phyloP scores from a whole-genome alignment of 2,329 filamentous ascomycete genomes.

The Dactylonectria estremocensis region DNA sequence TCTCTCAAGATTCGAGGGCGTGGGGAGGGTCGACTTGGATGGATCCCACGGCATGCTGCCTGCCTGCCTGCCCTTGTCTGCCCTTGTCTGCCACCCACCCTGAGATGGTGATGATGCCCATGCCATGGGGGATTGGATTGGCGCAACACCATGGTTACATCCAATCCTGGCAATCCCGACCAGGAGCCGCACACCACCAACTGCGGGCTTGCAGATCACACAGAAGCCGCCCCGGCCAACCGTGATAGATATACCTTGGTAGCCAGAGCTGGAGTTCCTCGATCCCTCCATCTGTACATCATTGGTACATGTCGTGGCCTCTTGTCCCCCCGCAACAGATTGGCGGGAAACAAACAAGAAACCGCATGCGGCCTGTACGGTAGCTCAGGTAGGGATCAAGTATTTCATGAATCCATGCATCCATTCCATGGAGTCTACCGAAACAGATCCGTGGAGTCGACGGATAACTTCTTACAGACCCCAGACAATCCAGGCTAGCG shows the following conservation, averaged over 20 bases:
- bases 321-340: slow-evolving; percentile 14
- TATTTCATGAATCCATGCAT: not conserved
- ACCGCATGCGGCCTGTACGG: too few relatives aligned
- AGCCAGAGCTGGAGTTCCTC: too few relatives aligned
- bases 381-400: slow-evolving; percentile 14
- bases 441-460: too few relatives aligned
- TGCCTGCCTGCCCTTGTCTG: not conserved
- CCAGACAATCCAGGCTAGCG: slow-evolving; percentile 11
- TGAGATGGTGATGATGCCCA: not conserved
- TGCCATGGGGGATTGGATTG: not conserved
- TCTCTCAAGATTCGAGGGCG: not conserved
- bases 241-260: slow-evolving; percentile 1
- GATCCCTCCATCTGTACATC: not conserved
- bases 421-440: too few relatives aligned
- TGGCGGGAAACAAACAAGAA: slow-evolving; percentile 19
- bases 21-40: slow-evolving; percentile 12
- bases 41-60: not conserved
- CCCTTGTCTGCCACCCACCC: too few relatives aligned
- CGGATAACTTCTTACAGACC: not conserved
- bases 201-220: slow-evolving; percentile 29
- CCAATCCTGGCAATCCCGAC: slow-evolving; percentile 25
- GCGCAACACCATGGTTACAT: slow-evolving; percentile 22
- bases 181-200: slow-evolving; percentile 31
- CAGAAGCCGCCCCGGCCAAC: slow-evolving; percentile 16
- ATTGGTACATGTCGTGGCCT: slow-evolving; percentile 1